These are phyloP conservation scores for Fraxinus pennsylvanica DNA, from an alignment of 257 asterid species.

Conservation along the genomic window DNA sequence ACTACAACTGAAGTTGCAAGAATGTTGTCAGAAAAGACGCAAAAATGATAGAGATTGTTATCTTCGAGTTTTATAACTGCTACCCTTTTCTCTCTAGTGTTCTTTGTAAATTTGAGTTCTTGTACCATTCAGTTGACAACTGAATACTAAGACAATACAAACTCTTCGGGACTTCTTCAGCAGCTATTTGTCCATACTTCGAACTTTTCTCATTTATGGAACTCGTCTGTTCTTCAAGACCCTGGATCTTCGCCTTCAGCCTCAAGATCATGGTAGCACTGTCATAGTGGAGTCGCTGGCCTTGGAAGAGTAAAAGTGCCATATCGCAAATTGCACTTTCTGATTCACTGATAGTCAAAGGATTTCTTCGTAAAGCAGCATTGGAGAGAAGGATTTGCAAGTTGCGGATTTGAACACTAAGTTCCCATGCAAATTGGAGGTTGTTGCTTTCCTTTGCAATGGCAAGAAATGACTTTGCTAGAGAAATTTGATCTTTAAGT, in stretches of 20 bases:
- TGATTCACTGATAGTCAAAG: slow-evolving; percentile 44
- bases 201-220: slow-evolving; percentile 48
- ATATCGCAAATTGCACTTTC: slow-evolving; percentile 42
- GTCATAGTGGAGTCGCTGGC: slow-evolving; percentile 48
- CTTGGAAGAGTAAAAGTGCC: slow-evolving; percentile 51
- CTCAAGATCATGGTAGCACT: slow-evolving; percentile 52
- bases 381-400: slow-evolving; percentile 44
- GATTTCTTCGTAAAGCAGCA: slow-evolving; percentile 46
- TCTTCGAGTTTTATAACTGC: slow-evolving; percentile 35
- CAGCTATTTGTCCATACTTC: slow-evolving; percentile 50
- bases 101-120: slow-evolving; percentile 32
- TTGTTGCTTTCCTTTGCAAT: no score
- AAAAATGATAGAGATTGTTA: slow-evolving; percentile 44
- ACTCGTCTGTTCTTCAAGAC: slow-evolving; percentile 48
- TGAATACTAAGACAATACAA: slow-evolving; percentile 48
- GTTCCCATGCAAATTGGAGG: no score
- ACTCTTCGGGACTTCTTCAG: slow-evolving; percentile 53
- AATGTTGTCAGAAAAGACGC: slow-evolving; percentile 52
- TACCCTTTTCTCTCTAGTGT: slow-evolving; percentile 27
- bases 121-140: slow-evolving; percentile 49
- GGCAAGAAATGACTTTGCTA: no score
- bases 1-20: slow-evolving; percentile 52
- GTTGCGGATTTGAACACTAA: slow-evolving; percentile 7
- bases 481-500: no score
- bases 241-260: slow-evolving; percentile 49